phyloP scores from a whole-genome alignment of 345 rosid genomes.

The Corchorus capsularis region DNA sequence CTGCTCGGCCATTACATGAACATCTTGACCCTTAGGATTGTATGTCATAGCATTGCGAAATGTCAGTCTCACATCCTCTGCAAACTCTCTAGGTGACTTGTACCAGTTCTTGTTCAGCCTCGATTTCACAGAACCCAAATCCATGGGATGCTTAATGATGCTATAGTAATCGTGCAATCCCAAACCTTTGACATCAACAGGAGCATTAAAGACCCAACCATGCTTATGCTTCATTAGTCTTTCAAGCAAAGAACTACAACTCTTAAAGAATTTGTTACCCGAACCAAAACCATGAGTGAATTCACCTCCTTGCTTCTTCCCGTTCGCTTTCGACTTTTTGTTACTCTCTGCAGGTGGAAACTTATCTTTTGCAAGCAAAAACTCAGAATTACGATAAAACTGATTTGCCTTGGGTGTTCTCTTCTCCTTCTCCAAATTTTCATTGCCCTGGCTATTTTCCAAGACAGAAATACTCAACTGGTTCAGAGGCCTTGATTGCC shows the following conservation, averaged over 20 bases:
- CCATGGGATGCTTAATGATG: conserved; percentile 92
- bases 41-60: conserved; percentile 93
- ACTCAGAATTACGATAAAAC: conserved; percentile 89
- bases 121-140: conserved; percentile 86
- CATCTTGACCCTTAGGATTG: conserved; percentile 98
- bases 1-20: conserved; percentile 80
- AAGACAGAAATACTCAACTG: conserved; percentile 69
- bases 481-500: conserved; percentile 73
- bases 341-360: conserved; percentile 95
- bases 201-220: conserved; percentile 95
- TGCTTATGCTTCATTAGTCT: conserved; percentile 92
- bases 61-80: conserved; percentile 98
- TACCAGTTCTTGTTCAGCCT: conserved; percentile 73
- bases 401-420: conserved; percentile 98
- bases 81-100: conserved; percentile 90
- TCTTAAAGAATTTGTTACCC: conserved; percentile 64
- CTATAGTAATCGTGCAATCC: conserved; percentile 84
- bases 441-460: conserved; percentile 75
- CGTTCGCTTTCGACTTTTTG: conserved; percentile 80
- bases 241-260: conserved; percentile 77
- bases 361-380: conserved; percentile 95
- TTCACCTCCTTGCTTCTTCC: conserved; percentile 73
- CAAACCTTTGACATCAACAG: conserved; percentile 81
- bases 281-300: conserved; percentile 55
- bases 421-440: conserved; percentile 87